A percentile compares a stretch with the other conserved stretches of the same genome.
Conservation (phyloP, 768 basidiomycete genomes). For the Gyrodon lividus region DNA sequence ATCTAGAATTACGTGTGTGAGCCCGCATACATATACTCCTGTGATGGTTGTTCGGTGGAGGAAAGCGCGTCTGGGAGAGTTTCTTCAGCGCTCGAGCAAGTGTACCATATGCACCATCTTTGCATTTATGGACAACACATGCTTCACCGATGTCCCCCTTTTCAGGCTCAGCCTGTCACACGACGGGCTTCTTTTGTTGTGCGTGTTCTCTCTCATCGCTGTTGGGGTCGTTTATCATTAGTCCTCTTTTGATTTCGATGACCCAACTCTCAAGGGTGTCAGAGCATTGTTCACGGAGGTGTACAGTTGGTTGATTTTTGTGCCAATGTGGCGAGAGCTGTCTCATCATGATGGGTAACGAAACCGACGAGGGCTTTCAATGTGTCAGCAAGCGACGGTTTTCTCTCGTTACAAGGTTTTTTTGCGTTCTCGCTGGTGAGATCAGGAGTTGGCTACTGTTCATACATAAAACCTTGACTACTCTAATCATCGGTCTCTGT, state of each 20-base stretch:
- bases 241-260: no score
- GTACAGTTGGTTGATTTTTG: background rate
- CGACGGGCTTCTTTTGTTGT: no score
- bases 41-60: background rate
- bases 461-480: no score
- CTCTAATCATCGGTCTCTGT: no score
- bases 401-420: no score
- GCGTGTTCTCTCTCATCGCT: no score
- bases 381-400: no score
- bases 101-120: background rate
- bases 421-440: no score
- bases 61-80: background rate
- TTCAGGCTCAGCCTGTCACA: no score
- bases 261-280: background rate
- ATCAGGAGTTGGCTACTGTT: no score
- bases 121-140: background rate
- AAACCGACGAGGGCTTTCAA: background rate
- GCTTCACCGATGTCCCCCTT: background rate
- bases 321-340: background rate
- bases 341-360: background rate
- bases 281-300: background rate
- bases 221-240: no score
- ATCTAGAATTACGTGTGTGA: background rate
- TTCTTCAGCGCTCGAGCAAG: background rate
- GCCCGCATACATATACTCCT: background rate